Conservation (phyloP, 805 yeast species). For the Candida maris region DNA sequence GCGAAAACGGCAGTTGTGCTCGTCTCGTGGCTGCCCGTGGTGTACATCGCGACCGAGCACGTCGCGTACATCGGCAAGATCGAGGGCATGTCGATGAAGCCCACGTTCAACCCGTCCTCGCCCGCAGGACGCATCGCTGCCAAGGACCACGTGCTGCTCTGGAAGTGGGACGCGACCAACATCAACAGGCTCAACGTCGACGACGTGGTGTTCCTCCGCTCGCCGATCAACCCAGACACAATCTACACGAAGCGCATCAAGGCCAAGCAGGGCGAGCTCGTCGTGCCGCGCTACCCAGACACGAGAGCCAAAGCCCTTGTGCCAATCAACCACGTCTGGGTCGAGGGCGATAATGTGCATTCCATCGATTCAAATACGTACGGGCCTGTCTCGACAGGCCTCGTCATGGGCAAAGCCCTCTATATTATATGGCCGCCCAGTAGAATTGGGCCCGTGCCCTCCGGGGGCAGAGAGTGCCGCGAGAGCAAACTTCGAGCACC, state of each 20-base stretch:
- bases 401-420: constrained; percentile 74
- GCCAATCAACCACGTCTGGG: constrained; percentile 87
- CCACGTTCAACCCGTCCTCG: constrained; percentile 71
- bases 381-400: constrained; percentile 83
- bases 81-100: constrained; percentile 84
- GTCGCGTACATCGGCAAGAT: constrained; percentile 70
- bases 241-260: constrained; percentile 77
- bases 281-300: constrained; percentile 61
- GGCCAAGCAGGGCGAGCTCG: constrained; percentile 68
- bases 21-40: constrained; percentile 78
- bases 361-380: constrained; percentile 82
- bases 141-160: constrained; percentile 62
- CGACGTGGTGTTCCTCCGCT: constrained; percentile 72
- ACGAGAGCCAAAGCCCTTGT: constrained; percentile 58
- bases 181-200: constrained; percentile 49
- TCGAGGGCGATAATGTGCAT: constrained; percentile 87
- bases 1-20: constrained; percentile 33
- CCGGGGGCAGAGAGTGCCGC: constrained; percentile 53
- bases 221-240: constrained; percentile 76
- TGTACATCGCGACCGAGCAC: constrained; percentile 63
- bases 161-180: constrained; percentile 55
- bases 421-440: constrained; percentile 66
- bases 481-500: constrained; percentile 19
- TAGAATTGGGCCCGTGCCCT: constrained; percentile 48
- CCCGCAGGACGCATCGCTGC: constrained; percentile 27